phyloP scores from a whole-genome alignment of 192 early-diverging fungal genomes.

The Coemansia sp. region DNA sequence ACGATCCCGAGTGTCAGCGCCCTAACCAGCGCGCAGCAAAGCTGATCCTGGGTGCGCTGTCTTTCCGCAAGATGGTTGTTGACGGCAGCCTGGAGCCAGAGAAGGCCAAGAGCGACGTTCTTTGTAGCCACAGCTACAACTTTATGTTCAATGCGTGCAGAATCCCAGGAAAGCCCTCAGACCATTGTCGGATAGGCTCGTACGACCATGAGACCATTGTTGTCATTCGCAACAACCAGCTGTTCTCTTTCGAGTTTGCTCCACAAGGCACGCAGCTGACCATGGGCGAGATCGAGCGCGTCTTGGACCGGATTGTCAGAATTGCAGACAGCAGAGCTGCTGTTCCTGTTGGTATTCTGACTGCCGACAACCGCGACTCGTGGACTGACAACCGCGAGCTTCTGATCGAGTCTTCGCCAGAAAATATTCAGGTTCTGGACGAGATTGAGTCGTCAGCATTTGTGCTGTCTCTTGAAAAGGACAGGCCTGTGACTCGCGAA shows the following conservation, averaged over 20 bases:
- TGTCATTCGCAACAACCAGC: constrained; percentile 87
- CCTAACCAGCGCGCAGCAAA: constrained; percentile 84
- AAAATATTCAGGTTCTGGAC: constrained; percentile 75
- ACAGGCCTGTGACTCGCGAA: constrained; percentile 82
- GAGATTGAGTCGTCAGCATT: constrained; percentile 91
- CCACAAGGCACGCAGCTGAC: constrained; percentile 61
- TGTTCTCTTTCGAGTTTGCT: constrained; percentile 74
- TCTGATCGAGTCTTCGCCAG: constrained; percentile 62
- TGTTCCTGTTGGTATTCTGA: constrained; percentile 82
- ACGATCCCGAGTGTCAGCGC: constrained; percentile 73
- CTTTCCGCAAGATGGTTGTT: constrained; percentile 78
- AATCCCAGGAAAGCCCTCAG: constrained; percentile 84
- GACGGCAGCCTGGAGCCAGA: constrained; percentile 82
- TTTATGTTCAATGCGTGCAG: constrained; percentile 97
- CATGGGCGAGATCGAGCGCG: constrained; percentile 77
- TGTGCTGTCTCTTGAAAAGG: constrained; percentile 86
- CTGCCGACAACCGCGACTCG: constrained; percentile 86
- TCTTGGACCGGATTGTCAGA: constrained; percentile 67
- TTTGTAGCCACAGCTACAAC: constrained; percentile 91
- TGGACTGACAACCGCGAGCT: constrained; percentile 82
- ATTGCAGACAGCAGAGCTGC: constrained; percentile 66
- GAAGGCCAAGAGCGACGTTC: constrained; percentile 65
- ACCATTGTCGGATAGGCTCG: constrained; percentile 71
- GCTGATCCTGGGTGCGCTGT: constrained; percentile 79
- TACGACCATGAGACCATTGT: constrained; percentile 79